Evolutionary conservation across 306 rosid genomes (phyloP), one percentile per base, ranked within the genome.

Genomic region (Dalbergia cochinchinensis): DNA sequence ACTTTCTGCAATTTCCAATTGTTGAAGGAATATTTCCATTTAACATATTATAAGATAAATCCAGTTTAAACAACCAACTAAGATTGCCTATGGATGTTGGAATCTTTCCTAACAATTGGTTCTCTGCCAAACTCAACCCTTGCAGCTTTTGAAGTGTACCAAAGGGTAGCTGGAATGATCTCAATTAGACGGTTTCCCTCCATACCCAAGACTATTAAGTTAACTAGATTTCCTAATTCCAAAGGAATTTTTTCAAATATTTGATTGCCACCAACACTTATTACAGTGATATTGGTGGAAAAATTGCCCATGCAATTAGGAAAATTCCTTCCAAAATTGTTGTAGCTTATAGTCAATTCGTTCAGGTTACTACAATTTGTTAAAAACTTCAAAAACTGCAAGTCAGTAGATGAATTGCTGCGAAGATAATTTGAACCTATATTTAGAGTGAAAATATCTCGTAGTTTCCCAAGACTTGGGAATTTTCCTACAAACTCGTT

Each of bases 251-350:
- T 47, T 22, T 81, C 79, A 0, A 14, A 14, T 11, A 86, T 6
- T 2, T 67, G 61, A 26, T 86, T 86, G 0, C 0, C 1, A 3
- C 39, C 54, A 13, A 53, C 1, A 6, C 8, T 0, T 14, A 86
- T 12, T 0, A 0, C 0, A 6, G 0, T 48, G 39, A 86, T 76
- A 13, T 37, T 41, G 76, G 5, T 71, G 44, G 89, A 72, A 8
- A 80, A 78, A 62, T 86, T 83, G 35, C 64, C 76, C 51, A 78
- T 4, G 4, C 63, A 18, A 0, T 44, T 18, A 1, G 81, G 83
- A 3, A 85, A 68, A 67, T 15, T 63, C 54, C 85, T 83, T 61
- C 83, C 83, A 61, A 86, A 83, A 9, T 77, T 73, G 50, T 86
- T 83, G 0, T 0, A 0, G 8, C 7, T 0, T 1, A 86, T 12